Evolutionary conservation across 352 stramenopile genomes (phyloP).

Genomic region (Globisporangium alternatum): DNA sequence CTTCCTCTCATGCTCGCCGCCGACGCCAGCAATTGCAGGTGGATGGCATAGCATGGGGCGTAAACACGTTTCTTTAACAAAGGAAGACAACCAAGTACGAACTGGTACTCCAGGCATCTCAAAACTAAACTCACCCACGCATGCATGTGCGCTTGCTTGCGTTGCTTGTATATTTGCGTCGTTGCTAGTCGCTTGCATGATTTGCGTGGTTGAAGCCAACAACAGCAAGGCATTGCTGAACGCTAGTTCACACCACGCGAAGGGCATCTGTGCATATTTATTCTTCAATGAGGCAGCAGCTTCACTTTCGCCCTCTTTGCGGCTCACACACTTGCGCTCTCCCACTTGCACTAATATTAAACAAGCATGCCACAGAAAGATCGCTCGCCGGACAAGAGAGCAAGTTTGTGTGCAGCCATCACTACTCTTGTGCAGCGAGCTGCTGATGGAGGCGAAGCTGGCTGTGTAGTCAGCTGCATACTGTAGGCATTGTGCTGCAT

Average conservation of each 20-base stretch:
- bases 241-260: not conserved
- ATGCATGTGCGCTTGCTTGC: constrained; percentile 8
- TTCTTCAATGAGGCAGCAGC: not conserved
- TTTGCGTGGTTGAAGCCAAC: not conserved
- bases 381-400: too few species aligned
- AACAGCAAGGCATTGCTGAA: not conserved
- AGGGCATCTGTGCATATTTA: not conserved
- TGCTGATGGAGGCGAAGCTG: too few species aligned
- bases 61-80: constrained; percentile 44
- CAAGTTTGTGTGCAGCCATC: too few species aligned
- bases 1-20: constrained; percentile 5
- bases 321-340: too few species aligned
- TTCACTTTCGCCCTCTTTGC: too few species aligned
- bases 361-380: too few species aligned
- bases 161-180: constrained; percentile 6
- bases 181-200: not conserved
- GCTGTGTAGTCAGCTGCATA: too few species aligned
- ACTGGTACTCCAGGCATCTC: constrained; percentile 60
- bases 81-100: constrained; percentile 49
- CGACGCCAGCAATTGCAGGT: not conserved
- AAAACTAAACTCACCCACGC: constrained; percentile 19
- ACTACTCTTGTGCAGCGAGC: too few species aligned
- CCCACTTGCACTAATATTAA: too few species aligned
- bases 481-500: too few species aligned
- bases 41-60: not conserved